A percentile compares a stretch with the other conserved stretches of the same genome.
These are phyloP conservation scores for Sicyos edulis DNA, from an alignment of 306 rosid species.

Conservation along the genomic window DNA sequence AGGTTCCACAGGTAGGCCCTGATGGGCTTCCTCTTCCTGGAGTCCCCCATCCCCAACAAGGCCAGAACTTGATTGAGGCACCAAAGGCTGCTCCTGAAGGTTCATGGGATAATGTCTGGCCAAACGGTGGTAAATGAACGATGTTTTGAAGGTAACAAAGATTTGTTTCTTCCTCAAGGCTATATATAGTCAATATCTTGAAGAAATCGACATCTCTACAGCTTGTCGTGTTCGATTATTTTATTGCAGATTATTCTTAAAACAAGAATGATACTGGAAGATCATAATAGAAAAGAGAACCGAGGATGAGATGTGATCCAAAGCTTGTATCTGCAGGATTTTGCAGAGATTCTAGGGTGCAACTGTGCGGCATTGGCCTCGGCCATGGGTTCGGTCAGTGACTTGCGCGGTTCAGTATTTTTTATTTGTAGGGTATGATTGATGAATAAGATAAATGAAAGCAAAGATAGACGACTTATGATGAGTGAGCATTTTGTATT, in stretches of 20 bases:
- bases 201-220: neutral
- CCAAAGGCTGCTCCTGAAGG: conserved; percentile 61
- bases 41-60: conserved; percentile 28
- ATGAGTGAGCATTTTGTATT: neutral
- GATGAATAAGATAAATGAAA: neutral
- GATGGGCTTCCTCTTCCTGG: conserved; percentile 53
- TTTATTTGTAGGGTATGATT: neutral
- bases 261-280: conserved; percentile 1
- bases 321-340: neutral
- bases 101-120: conserved; percentile 94
- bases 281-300: neutral
- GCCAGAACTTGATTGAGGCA: conserved; percentile 54
- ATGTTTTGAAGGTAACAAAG: neutral
- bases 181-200: neutral
- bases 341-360: neutral
- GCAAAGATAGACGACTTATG: neutral
- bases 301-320: conserved; percentile 10
- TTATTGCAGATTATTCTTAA: neutral
- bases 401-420: neutral
- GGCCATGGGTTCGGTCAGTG: neutral
- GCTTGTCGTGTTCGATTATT: neutral
- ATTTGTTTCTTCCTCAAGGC: neutral
- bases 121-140: conserved; percentile 38
- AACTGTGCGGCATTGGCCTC: neutral
- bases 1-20: conserved; percentile 49